These are phyloP conservation scores for Rhynchosporium secalis DNA, from an alignment of 2,329 filamentous ascomycete species.

Conservation along the genomic window DNA sequence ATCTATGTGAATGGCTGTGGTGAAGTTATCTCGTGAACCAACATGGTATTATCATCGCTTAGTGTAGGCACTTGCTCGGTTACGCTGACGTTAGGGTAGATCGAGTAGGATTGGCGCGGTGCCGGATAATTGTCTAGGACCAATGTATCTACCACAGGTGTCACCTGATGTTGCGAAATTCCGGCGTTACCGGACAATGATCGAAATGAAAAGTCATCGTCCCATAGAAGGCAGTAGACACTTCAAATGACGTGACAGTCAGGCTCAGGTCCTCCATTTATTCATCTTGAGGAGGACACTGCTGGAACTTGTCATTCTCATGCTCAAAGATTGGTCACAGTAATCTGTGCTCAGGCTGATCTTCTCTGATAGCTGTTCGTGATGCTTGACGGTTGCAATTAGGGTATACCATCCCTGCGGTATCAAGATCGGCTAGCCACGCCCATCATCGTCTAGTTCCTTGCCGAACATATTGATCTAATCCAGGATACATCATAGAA, in stretches of 20 bases:
- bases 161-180: neutral
- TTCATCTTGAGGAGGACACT: too few relatives aligned
- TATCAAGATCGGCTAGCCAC: slow-evolving; percentile 22
- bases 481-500: slow-evolving; percentile 23
- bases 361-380: neutral
- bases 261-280: too few relatives aligned
- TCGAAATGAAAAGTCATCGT: neutral
- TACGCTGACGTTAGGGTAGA: neutral
- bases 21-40: too few relatives aligned
- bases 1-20: too few relatives aligned
- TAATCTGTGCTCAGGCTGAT: neutral
- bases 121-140: neutral
- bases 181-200: neutral
- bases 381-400: neutral
- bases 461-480: slow-evolving; percentile 18
- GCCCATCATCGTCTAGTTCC: slow-evolving; percentile 23
- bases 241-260: too few relatives aligned
- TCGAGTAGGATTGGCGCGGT: neutral
- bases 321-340: neutral
- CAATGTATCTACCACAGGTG: neutral
- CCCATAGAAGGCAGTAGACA: too few relatives aligned
- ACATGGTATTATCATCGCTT: too few relatives aligned
- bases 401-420: neutral
- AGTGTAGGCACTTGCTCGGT: neutral
- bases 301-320: neutral